A percentile compares a stretch with the other conserved stretches of the same genome.
Conservation (phyloP, 179 eudicot genomes). For the Silene coronaria region DNA sequence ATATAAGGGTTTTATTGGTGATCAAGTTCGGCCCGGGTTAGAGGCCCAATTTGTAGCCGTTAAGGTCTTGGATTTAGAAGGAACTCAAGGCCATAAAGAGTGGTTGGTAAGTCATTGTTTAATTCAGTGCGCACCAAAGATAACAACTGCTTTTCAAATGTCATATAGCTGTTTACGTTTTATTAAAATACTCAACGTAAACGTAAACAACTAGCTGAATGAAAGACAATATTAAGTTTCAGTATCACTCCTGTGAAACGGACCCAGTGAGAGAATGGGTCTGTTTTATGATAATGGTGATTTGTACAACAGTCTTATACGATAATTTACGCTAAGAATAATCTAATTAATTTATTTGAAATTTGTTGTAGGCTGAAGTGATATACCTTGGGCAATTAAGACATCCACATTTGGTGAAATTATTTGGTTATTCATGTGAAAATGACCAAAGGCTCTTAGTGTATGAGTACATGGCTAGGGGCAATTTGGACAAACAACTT, state of each 20-base stretch:
- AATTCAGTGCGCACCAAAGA: neutral
- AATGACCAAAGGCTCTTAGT: conserved; percentile 42
- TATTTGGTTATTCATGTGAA: conserved; percentile 37
- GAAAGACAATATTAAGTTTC: no score
- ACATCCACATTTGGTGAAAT: conserved; percentile 38
- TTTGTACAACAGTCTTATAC: neutral
- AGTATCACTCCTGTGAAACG: no score
- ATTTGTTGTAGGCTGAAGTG: conserved; percentile 47
- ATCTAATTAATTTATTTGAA: neutral
- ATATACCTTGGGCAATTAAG: conserved; percentile 44
- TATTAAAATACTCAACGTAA: no score
- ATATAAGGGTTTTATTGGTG: conserved; percentile 69
- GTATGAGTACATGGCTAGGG: conserved; percentile 44
- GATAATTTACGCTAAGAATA: neutral
- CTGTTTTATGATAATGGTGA: no score
- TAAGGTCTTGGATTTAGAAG: conserved; percentile 76
- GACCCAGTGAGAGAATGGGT: no score
- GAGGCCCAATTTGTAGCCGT: conserved; percentile 82
- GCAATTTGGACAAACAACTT: conserved; percentile 39
- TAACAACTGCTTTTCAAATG: neutral
- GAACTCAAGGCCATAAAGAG: conserved; percentile 77
- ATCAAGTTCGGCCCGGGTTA: conserved; percentile 54
- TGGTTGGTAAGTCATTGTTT: conserved; percentile 60
- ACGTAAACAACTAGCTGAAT: no score
- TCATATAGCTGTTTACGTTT: no score